Conservation (phyloP, 306 rosid genomes). For the Fragaria ananassa region DNA sequence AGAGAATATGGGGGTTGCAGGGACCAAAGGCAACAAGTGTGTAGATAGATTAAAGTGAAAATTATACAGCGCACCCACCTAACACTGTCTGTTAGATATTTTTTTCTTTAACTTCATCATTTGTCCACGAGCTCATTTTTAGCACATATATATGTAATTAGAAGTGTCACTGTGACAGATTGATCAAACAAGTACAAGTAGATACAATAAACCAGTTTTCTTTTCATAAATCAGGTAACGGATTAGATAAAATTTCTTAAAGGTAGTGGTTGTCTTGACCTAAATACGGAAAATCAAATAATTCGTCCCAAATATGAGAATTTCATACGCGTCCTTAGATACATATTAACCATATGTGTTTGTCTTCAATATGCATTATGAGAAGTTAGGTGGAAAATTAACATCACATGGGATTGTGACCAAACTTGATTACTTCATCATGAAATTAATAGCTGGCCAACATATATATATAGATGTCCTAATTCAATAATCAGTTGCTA, state of each 20-base stretch:
- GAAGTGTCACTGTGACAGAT: neutral
- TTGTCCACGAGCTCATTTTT: neutral
- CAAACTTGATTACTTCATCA: neutral
- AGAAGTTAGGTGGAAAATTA: neutral
- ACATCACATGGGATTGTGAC: neutral
- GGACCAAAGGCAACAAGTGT: conserved; percentile 40
- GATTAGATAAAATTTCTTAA: neutral
- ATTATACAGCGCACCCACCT: too few species aligned
- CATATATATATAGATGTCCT: neutral
- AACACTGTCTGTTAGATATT: conserved; percentile 32
- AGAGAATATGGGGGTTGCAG: conserved; percentile 39
- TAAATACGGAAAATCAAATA: neutral
- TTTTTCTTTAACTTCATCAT: conserved; percentile 9
- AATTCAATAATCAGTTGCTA: conserved; percentile 8
- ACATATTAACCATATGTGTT: neutral
- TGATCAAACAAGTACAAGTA: neutral
- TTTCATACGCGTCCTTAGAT: neutral
- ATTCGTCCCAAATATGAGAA: neutral
- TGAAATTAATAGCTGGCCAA: neutral
- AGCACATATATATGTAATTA: neutral
- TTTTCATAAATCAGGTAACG: neutral
- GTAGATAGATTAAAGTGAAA: conserved; percentile 50
- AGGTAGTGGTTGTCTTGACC: neutral
- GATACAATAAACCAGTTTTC: neutral
- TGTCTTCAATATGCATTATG: neutral